Base-by-base conservation (phyloP, 257 asterid species). In the Nicotiana paniculata region DNA sequence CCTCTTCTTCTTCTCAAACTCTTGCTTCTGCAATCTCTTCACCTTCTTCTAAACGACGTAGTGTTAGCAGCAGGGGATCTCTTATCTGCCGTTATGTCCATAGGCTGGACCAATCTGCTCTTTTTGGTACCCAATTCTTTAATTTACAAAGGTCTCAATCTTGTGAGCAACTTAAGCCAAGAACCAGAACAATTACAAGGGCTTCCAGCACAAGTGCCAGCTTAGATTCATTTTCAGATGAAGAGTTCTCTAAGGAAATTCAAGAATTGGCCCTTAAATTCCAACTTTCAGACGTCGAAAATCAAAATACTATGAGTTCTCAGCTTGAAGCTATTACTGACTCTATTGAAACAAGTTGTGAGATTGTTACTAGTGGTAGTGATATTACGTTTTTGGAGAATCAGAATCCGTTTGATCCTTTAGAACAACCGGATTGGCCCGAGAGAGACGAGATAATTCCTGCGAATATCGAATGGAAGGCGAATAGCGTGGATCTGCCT, bases 181-280 rank as follows among this genome's bases (percentile, higher is more conserved):
- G 88, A 12, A 70, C 80, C 7, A 82, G 86, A 28, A 72, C 78
- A 37, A 77, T 91, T 70, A 79, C 88, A 64, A 81, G 92, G 39
- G 91, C 92, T 18, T 80, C 87, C n/a, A 83, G 93, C 30, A 13
- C 61, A 0, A 43, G 61, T 16, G 90, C 90, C 43, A 89, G 91
- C 87, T 82, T 90, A 77, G 92, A 89, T 81, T 90, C 99, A 1
- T 94, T 92, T 59, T 93, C 97, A 0, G 98, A 96, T 46, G 98
- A 96, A 24, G 99, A 93, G 51, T 93, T 94, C 79, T 90, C 96
- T 33, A 92, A 82, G 78, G 77, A 88, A 54, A 89, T 93, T 83
- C 87, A 90, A 54, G 96, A 92, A 21, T 64, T 88, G 82, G 88
- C 92, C 1, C 78, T 70, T 8, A 87, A 86, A 16, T 92, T 87